These are phyloP conservation scores for Candida palmyrensis DNA, from an alignment of 805 yeast genomes.

Conservation along the genomic window DNA sequence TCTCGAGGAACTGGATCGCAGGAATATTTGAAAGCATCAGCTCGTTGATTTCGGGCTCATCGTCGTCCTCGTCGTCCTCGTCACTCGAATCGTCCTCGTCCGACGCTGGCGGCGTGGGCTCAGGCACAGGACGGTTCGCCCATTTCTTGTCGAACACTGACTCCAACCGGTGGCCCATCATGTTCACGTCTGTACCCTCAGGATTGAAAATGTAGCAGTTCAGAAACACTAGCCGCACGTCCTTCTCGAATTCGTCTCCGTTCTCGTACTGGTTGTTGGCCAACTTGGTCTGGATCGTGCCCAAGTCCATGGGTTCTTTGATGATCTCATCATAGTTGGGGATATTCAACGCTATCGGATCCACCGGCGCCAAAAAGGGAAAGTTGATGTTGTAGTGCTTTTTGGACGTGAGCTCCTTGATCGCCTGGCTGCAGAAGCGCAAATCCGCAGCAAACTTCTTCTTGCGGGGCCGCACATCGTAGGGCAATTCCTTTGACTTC, in stretches of 20 bases:
- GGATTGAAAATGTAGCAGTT: constrained; percentile 94
- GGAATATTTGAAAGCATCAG: constrained; percentile 66
- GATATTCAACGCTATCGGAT: constrained; percentile 87
- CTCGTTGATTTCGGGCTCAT: constrained; percentile 54
- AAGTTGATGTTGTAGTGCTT: constrained; percentile 80
- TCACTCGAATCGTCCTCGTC: constrained; percentile 22
- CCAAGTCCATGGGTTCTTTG: constrained; percentile 92
- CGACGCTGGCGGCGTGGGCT: constrained; percentile 65
- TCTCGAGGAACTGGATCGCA: constrained; percentile 84
- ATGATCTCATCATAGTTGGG: constrained; percentile 86
- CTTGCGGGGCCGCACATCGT: constrained; percentile 84
- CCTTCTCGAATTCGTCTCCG: constrained; percentile 82
- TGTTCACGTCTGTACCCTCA: constrained; percentile 92
- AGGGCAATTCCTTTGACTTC: constrained; percentile 86
- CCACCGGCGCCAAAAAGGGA: constrained; percentile 92
- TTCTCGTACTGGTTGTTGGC: constrained; percentile 84
- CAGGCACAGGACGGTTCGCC: constrained; percentile 58
- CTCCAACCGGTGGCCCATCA: constrained; percentile 92
- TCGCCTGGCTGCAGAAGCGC: constrained; percentile 74
- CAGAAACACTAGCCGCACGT: constrained; percentile 74
- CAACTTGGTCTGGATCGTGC: constrained; percentile 75
- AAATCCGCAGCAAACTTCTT: constrained; percentile 89
- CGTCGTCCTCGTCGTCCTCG: constrained; percentile 39
- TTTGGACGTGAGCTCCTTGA: constrained; percentile 78
- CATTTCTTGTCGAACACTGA: constrained; percentile 81